Percentiles rank a stretch among this genome's conserved stretches.
Conservation (phyloP, 352 stramenopile genomes). For the Phytopythium chamaehyphon region DNA sequence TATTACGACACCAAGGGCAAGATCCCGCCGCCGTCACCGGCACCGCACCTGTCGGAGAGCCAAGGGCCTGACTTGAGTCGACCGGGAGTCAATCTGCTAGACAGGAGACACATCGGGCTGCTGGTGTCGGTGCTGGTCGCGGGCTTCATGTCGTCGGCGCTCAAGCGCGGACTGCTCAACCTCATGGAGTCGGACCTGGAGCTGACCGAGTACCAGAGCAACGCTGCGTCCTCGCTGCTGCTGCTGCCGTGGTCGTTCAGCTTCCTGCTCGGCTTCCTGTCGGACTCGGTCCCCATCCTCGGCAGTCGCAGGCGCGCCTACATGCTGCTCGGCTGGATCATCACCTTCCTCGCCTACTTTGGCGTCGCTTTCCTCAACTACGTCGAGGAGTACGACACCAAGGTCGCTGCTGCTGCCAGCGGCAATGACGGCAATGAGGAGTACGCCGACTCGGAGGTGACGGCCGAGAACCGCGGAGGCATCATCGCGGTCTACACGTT, state of each 20-base stretch:
- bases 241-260: conserved; percentile 44
- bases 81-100: conserved; percentile 11
- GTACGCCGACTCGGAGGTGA: conserved; percentile 5
- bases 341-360: conserved; percentile 42
- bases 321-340: conserved; percentile 43
- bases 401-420: conserved; percentile 13
- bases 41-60: background rate
- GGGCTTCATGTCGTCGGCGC: conserved; percentile 24
- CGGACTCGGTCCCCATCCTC: conserved; percentile 40
- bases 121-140: conserved; percentile 36
- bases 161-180: conserved; percentile 35
- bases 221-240: conserved; percentile 31
- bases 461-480: conserved; percentile 12
- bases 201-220: conserved; percentile 25
- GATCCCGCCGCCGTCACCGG: conserved; percentile 2
- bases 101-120: conserved; percentile 21
- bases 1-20: conserved; percentile 5
- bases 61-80: background rate
- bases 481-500: conserved; percentile 38
- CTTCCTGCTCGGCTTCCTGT: conserved; percentile 49
- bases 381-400: conserved; percentile 35
- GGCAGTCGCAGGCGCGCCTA: conserved; percentile 49
- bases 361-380: conserved; percentile 52
- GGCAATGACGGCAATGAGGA: background rate
- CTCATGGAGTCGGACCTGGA: conserved; percentile 36